Evolutionary conservation across 2,329 filamentous ascomycete species (phyloP).

Genomic region (Macrophomina tecta): DNA sequence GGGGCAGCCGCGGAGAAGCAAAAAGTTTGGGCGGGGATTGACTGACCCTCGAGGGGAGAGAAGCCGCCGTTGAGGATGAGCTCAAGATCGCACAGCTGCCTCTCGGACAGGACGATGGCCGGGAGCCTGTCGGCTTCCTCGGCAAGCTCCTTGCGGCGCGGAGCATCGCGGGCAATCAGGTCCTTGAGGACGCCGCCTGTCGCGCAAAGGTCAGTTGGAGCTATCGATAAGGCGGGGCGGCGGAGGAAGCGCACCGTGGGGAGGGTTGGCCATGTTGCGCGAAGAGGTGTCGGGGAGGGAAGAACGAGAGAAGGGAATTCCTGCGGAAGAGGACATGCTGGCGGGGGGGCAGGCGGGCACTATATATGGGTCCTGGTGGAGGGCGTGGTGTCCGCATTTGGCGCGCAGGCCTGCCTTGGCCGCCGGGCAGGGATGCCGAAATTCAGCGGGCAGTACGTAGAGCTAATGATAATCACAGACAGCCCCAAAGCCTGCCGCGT

Average conservation of each 20-base stretch:
- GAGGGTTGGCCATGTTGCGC: slow-evolving; percentile 56
- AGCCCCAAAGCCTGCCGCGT: slow-evolving; percentile 17
- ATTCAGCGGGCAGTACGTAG: slow-evolving; percentile 27
- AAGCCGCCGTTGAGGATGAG: slow-evolving; percentile 97
- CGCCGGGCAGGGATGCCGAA: slow-evolving; percentile 25
- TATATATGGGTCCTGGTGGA: slow-evolving; percentile 26
- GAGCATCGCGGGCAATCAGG: slow-evolving; percentile 89
- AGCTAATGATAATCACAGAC: slow-evolving; percentile 28
- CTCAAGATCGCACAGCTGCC: slow-evolving; percentile 97
- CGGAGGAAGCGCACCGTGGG: slow-evolving; percentile 51
- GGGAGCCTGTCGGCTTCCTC: slow-evolving; percentile 87
- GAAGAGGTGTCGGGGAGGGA: slow-evolving; percentile 20
- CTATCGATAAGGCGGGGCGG: slow-evolving; percentile 9
- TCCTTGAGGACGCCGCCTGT: slow-evolving; percentile 94
- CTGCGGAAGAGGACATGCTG: slow-evolving; percentile 16
- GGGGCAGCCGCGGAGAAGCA: slow-evolving; percentile 15
- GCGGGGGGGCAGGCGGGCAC: slow-evolving; percentile 13
- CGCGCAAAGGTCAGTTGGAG: slow-evolving; percentile 33
- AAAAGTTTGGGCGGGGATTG: slow-evolving; percentile 12
- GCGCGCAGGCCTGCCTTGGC: slow-evolving; percentile 10
- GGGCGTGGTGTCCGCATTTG: slow-evolving; percentile 22
- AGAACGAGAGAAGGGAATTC: slow-evolving; percentile 15
- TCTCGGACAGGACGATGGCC: slow-evolving; percentile 83
- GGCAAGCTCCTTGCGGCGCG: slow-evolving; percentile 77
- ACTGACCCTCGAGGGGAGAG: slow-evolving; percentile 91